phyloP scores from a whole-genome alignment of 2,329 filamentous ascomycete species.

The Aspergillus carbonarius region DNA sequence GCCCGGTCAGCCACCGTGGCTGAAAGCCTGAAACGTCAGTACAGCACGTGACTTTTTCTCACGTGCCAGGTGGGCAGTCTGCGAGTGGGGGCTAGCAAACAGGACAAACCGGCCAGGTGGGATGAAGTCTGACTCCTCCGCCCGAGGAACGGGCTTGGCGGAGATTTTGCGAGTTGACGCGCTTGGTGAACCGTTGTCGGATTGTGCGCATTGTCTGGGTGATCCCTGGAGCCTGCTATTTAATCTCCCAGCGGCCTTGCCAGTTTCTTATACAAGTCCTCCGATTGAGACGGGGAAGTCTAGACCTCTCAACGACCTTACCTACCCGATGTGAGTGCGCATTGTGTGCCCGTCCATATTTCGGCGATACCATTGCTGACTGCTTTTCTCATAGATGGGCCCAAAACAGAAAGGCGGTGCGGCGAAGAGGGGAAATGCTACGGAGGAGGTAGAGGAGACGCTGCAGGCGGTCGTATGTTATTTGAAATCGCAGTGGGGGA shows the following conservation, averaged over 20 bases:
- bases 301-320: not conserved
- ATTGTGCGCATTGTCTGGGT: not conserved
- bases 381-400: conserved; percentile 28
- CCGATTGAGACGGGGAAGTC: not conserved
- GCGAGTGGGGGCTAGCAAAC: conserved; percentile 5
- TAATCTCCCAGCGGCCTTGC: not conserved
- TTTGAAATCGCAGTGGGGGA: not conserved
- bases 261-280: not conserved
- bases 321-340: not conserved
- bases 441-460: conserved; percentile 62
- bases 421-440: conserved; percentile 38
- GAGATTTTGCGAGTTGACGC: conserved; percentile 27
- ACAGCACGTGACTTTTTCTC: conserved; percentile 8
- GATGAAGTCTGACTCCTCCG: conserved; percentile 22
- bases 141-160: conserved; percentile 24
- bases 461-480: conserved; percentile 61
- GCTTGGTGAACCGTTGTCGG: not conserved
- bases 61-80: not conserved
- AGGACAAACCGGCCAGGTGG: conserved; percentile 24
- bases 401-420: conserved; percentile 34
- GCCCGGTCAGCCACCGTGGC: conserved; percentile 13
- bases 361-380: not conserved
- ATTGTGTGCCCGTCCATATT: not conserved
- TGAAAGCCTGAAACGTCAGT: not conserved
- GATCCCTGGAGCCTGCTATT: not conserved